phyloP scores from a whole-genome alignment of 2,329 filamentous ascomycete genomes.

The Ceratocystis harringtonii region DNA sequence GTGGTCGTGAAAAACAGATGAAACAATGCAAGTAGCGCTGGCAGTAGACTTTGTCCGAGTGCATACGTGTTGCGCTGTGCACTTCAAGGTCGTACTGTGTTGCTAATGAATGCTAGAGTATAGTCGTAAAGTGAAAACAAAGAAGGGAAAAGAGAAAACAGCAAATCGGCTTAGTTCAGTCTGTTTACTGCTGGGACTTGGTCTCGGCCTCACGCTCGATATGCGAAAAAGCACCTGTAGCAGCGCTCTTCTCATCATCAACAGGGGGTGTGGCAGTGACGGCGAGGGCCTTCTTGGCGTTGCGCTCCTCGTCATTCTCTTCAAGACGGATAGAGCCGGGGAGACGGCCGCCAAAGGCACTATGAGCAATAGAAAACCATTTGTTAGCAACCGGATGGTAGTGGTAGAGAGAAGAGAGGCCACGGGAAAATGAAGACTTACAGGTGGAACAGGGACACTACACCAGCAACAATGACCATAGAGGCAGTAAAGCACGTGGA shows the following conservation, averaged over 20 bases:
- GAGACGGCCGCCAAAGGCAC: neutral
- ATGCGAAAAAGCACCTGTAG: neutral
- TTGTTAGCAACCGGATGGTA: neutral
- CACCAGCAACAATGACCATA: slow-evolving; percentile 5
- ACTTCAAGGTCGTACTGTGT: neutral
- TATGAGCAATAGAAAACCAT: neutral
- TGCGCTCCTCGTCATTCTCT: slow-evolving; percentile 5
- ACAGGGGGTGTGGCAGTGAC: neutral
- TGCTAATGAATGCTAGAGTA: neutral
- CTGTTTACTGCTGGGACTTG: slow-evolving; percentile 4
- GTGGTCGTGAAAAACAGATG: neutral
- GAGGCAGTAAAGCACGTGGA: slow-evolving; percentile 13
- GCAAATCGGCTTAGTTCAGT: neutral
- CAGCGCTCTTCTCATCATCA: neutral
- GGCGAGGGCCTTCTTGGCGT: neutral
- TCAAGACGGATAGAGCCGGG: slow-evolving; percentile 12
- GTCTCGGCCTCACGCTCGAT: neutral
- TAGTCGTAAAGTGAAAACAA: neutral
- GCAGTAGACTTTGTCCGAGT: too few species aligned
- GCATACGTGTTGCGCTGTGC: neutral
- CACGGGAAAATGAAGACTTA: neutral
- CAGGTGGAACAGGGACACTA: slow-evolving; percentile 7
- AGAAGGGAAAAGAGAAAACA: neutral
- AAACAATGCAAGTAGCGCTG: neutral
- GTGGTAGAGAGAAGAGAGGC: neutral